Conservation (phyloP, 257 asterid genomes). For the Jacaranda copaia region DNA sequence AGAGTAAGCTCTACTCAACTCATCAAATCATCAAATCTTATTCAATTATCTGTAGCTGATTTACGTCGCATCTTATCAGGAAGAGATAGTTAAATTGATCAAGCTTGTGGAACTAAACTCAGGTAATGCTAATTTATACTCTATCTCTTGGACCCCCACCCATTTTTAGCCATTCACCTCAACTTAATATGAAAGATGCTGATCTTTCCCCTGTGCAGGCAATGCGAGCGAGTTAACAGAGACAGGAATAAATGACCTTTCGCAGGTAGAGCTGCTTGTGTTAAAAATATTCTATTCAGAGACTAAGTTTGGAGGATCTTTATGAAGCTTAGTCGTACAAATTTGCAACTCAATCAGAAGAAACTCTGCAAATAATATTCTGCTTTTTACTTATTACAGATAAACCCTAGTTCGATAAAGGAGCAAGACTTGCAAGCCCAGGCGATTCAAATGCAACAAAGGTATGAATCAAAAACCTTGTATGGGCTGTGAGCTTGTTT, state of each 20-base stretch:
- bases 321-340: not conserved
- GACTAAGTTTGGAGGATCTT: not conserved
- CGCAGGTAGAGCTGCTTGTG: constrained; percentile 57
- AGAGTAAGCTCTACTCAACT: constrained; percentile 61
- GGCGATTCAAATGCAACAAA: constrained; percentile 88
- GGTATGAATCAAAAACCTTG: constrained; percentile 52
- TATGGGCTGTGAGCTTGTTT: not conserved
- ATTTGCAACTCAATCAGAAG: not conserved
- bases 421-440: constrained; percentile 84
- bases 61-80: constrained; percentile 59
- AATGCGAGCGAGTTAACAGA: constrained; percentile 58
- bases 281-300: not conserved
- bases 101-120: constrained; percentile 82
- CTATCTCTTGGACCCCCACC: not conserved
- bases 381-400: constrained; percentile 45
- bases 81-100: constrained; percentile 74
- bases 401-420: constrained; percentile 46
- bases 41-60: constrained; percentile 44
- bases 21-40: not conserved
- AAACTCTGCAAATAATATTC: constrained; percentile 5
- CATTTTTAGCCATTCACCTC: constrained; percentile 10
- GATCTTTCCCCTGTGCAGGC: constrained; percentile 51
- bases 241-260: constrained; percentile 60
- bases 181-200: constrained; percentile 20
- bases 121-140: constrained; percentile 53